These are phyloP conservation scores for Diospyros kaki DNA, from an alignment of 148 eudicot genomes.

Conservation along the genomic window DNA sequence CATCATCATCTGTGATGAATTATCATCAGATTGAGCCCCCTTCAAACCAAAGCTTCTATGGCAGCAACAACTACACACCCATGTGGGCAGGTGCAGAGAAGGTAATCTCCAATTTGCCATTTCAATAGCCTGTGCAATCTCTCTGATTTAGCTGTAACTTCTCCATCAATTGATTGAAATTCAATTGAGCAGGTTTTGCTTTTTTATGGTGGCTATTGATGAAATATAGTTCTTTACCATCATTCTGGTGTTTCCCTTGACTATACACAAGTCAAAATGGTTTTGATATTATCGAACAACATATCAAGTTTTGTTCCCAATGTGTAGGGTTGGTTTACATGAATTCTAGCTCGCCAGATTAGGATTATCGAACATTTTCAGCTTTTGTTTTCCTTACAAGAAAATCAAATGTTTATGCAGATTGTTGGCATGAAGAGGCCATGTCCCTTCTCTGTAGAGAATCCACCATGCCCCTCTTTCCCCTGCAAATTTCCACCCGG, in stretches of 20 bases:
- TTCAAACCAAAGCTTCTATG: conserved; percentile 69
- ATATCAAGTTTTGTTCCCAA: too few relatives aligned
- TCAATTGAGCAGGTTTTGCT: neutral
- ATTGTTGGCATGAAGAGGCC: conserved; percentile 59
- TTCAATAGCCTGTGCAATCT: neutral
- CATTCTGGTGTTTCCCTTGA: neutral
- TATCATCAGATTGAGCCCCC: conserved; percentile 76
- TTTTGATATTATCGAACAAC: too few relatives aligned
- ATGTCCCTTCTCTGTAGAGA: conserved; percentile 43
- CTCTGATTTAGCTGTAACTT: neutral
- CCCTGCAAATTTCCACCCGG: conserved; percentile 24
- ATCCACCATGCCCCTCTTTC: conserved; percentile 41
- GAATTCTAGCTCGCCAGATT: too few relatives aligned
- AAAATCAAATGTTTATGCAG: conserved; percentile 25
- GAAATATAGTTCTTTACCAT: neutral
- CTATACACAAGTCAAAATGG: too few relatives aligned
- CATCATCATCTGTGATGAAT: conserved; percentile 36
- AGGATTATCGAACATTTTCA: too few relatives aligned
- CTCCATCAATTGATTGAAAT: neutral
- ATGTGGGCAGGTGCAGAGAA: conserved; percentile 52
- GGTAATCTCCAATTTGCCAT: conserved; percentile 27
- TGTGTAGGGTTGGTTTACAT: too few relatives aligned
- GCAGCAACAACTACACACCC: conserved; percentile 30
- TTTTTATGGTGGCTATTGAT: neutral
- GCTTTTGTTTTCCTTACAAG: too few relatives aligned